phyloP scores from a whole-genome alignment of 139 green algal species.

The Ulvella scutata region DNA sequence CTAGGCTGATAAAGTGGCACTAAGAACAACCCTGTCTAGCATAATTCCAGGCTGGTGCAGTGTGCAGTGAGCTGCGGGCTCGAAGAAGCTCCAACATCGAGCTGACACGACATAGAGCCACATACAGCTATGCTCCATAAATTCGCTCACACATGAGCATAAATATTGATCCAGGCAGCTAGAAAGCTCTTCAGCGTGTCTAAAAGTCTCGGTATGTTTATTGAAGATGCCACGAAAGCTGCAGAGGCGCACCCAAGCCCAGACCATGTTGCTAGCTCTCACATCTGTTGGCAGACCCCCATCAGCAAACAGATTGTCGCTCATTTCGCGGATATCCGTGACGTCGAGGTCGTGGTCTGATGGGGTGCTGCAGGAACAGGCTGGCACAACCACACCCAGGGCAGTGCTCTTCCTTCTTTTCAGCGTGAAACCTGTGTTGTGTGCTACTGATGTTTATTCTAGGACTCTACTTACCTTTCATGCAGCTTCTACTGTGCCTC shows the following conservation, averaged over 20 bases:
- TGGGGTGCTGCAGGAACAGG: neutral
- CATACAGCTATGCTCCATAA: too few relatives aligned
- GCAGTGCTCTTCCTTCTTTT: neutral
- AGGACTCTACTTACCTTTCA: too few relatives aligned
- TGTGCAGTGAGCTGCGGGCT: too few relatives aligned
- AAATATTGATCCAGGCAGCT: neutral
- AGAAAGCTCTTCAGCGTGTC: neutral
- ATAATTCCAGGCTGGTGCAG: too few relatives aligned
- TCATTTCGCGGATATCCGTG: neutral
- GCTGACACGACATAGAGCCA: too few relatives aligned
- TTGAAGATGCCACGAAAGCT: neutral
- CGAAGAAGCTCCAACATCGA: too few relatives aligned
- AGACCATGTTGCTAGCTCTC: conserved; percentile 2
- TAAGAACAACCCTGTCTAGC: too few relatives aligned
- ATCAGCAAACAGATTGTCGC: neutral
- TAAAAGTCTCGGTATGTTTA: neutral
- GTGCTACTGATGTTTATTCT: neutral
- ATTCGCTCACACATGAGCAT: neutral
- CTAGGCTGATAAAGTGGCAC: too few relatives aligned
- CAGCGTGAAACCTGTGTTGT: neutral
- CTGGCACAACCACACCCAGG: neutral
- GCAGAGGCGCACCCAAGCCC: neutral
- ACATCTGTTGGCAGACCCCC: neutral
- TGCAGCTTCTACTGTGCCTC: too few relatives aligned
- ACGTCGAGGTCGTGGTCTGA: too few relatives aligned